Percentiles rank a stretch among this genome's conserved stretches.
phyloP scores from a whole-genome alignment of 2,329 filamentous ascomycete species.

The Claviceps spartinae region DNA sequence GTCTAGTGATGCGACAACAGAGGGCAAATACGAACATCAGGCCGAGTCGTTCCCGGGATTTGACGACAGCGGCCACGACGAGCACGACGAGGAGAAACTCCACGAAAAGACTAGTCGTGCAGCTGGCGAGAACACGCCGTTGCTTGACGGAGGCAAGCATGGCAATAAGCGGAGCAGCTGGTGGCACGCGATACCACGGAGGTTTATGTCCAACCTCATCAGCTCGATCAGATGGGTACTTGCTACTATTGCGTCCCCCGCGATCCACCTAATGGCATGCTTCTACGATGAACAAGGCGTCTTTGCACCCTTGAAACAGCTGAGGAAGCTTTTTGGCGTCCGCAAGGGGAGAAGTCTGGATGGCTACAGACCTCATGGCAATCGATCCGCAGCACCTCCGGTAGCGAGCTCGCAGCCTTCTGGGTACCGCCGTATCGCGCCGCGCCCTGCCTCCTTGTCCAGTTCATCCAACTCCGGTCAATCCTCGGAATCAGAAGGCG shows the following conservation, averaged over 20 bases:
- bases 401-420: conserved; percentile 9
- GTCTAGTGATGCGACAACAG: conserved; percentile 19
- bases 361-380: conserved; percentile 1
- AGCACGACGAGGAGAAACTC: conserved; percentile 24
- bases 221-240: conserved; percentile 67
- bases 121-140: conserved; percentile 51
- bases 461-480: conserved; percentile 47
- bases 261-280: conserved; percentile 67
- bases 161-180: conserved; percentile 24
- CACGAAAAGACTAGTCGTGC: conserved; percentile 19
- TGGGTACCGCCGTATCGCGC: conserved; percentile 15
- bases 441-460: conserved; percentile 16
- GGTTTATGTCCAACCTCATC: conserved; percentile 58
- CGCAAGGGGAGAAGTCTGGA: conserved; percentile 25
- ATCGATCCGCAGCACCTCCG: not conserved
- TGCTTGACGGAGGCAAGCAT: conserved; percentile 30
- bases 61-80: conserved; percentile 23
- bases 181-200: conserved; percentile 49
- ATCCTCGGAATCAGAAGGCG: conserved; percentile 59
- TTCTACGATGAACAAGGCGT: conserved; percentile 69
- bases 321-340: conserved; percentile 48
- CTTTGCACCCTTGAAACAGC: conserved; percentile 65
- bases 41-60: conserved; percentile 24
- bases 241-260: conserved; percentile 65
- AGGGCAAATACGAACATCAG: conserved; percentile 20